Evolutionary conservation across 2,329 filamentous ascomycete genomes (phyloP), one percentile per base, ranked within the genome.

Genomic region (Furcasterigmium sp.): DNA sequence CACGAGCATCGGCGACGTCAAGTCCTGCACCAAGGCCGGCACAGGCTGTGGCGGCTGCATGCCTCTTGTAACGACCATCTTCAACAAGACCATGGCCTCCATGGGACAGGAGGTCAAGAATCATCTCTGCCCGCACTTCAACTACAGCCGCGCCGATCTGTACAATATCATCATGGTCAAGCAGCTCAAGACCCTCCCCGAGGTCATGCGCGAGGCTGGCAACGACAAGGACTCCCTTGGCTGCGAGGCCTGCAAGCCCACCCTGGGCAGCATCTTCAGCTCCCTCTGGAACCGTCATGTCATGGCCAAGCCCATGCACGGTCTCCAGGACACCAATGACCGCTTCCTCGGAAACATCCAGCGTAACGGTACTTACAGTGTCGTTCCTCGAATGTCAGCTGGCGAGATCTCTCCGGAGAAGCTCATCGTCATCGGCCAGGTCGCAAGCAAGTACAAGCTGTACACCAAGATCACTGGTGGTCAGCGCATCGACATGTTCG

Each of bases 401-500:
- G 90, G 90, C 46, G 90, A 95, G 63, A 93, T 95, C 56, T 93
- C 87, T 0, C 83, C 90, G 0, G 86, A 93, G 39, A 90, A 87
- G 60, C 76, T 95, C 41, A 85, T 95, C 37, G 78, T 83, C 44
- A 90, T 95, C 46, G 90, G 88, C 1, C 79, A 82, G 43, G 87
- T 95, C 1, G 90, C 89, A 1, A 87, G 87, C 68, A 84, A 91
- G 59, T 95, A 88, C 57, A 76, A 77, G 28, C 70, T 95, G 7
- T 95, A 95, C 67, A 89, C 84, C 57, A 95, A 95, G 66, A 94
- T 95, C 58, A 95, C 90, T 0, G 90, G 90, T 43, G 90, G 87
- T 2, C 90, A 95, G 64, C 80, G 90, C 44, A 95, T 95, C 57
- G 90, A 95, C 62, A 80, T 95, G 82, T 95, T 95, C 56, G 90